A percentile compares a stretch with the other conserved stretches of the same genome.
These are phyloP conservation scores for Penicillium sp. DNA, from an alignment of 2,329 filamentous ascomycete genomes.

Conservation along the genomic window DNA sequence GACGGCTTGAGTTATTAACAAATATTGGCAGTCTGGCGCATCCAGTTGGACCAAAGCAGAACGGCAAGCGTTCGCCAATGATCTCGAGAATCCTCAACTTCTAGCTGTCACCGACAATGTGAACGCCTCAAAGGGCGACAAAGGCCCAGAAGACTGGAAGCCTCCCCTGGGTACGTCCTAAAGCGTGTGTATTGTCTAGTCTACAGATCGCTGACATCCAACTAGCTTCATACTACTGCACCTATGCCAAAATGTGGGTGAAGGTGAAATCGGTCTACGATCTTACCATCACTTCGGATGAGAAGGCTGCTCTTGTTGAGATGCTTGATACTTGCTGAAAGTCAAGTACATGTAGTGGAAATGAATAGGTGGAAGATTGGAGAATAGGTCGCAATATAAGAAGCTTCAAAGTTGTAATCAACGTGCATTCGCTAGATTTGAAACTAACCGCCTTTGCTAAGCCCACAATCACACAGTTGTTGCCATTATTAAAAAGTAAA, in stretches of 20 bases:
- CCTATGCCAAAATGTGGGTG: slow-evolving; percentile 73
- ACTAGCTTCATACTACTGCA: slow-evolving; percentile 66
- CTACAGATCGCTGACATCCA: slow-evolving; percentile 1
- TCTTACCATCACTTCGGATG: slow-evolving; percentile 66
- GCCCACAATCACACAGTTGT: not conserved
- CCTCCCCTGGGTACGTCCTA: slow-evolving; percentile 57
- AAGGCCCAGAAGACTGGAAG: slow-evolving; percentile 72
- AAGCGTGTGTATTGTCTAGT: not conserved
- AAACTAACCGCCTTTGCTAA: not conserved
- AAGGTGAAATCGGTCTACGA: slow-evolving; percentile 72
- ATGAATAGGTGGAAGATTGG: not conserved
- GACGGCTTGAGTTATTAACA: not conserved
- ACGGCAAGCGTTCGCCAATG: slow-evolving; percentile 71
- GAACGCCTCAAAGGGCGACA: slow-evolving; percentile 72
- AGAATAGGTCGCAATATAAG: not conserved
- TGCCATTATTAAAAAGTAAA: not conserved
- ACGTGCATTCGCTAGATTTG: not conserved
- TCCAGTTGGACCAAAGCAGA: slow-evolving; percentile 66
- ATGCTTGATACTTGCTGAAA: slow-evolving; percentile 64
- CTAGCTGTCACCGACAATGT: slow-evolving; percentile 75
- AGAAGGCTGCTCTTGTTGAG: slow-evolving; percentile 64
- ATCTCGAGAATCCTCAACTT: slow-evolving; percentile 71
- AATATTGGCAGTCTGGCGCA: slow-evolving; percentile 53
- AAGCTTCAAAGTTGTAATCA: not conserved
- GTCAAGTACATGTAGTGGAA: not conserved